Percentiles rank a stretch among this genome's conserved stretches.
Evolutionary conservation across 2,329 filamentous ascomycete genomes (phyloP).

Genomic region (Leptographium galeiforme): DNA sequence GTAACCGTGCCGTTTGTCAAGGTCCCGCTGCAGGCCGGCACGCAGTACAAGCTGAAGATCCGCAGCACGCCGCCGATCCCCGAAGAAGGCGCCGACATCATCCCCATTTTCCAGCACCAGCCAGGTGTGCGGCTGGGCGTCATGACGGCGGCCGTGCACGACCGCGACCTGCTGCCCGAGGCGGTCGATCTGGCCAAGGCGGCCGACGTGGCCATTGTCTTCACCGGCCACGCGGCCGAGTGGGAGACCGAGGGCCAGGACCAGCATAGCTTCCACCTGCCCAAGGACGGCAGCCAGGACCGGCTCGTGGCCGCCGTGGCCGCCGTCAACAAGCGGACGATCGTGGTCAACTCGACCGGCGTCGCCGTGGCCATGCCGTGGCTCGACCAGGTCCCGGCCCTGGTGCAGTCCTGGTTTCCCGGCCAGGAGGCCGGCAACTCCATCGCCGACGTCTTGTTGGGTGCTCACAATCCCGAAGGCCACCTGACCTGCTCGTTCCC

Average conservation of each 20-base stretch:
- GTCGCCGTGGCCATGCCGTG: conserved; percentile 59
- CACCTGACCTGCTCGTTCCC: conserved; percentile 55
- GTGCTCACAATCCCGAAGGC: conserved; percentile 49
- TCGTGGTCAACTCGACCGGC: conserved; percentile 59
- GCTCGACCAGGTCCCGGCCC: conserved; percentile 48
- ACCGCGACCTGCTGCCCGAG: conserved; percentile 1
- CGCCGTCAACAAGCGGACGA: conserved; percentile 42
- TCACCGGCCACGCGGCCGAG: conserved; percentile 40
- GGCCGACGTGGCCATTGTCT: conserved; percentile 46
- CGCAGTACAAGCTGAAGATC: conserved; percentile 46
- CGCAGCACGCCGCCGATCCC: conserved; percentile 60
- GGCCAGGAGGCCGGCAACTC: conserved; percentile 58
- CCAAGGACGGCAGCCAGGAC: conserved; percentile 28
- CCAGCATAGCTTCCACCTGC: conserved; percentile 7
- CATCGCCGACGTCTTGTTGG: conserved; percentile 53
- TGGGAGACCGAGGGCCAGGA: conserved; percentile 12
- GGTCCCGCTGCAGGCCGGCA: conserved; percentile 43
- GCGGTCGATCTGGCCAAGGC: conserved; percentile 26
- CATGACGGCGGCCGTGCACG: background rate
- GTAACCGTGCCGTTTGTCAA: conserved; percentile 51
- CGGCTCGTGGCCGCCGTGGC: conserved; percentile 19
- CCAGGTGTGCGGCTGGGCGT: background rate
- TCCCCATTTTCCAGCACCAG: background rate
- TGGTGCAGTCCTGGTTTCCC: conserved; percentile 60
- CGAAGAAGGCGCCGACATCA: conserved; percentile 20